A percentile compares a stretch with the other conserved stretches of the same genome.
Conservation (phyloP, 2,329 filamentous ascomycete species). For the Aspergillus amoenus region DNA sequence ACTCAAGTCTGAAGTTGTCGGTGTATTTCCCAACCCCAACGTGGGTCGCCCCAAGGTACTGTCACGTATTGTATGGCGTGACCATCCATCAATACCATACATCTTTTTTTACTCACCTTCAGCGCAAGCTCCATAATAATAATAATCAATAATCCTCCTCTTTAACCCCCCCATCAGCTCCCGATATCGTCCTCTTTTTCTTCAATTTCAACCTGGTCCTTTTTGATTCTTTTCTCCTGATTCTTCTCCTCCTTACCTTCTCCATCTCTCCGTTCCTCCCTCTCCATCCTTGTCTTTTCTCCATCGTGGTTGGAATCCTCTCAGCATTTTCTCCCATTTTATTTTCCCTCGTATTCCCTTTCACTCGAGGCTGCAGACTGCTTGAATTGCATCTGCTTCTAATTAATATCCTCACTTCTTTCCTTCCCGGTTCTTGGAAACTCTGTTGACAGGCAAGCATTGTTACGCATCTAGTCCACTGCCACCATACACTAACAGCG, state of each 20-base stretch:
- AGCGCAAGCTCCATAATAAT: conserved; percentile 7
- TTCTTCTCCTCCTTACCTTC: conserved; percentile 12
- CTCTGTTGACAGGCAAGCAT: conserved; percentile 24
- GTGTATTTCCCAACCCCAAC: conserved; percentile 9
- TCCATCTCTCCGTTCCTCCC: conserved; percentile 15
- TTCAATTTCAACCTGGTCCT: conserved; percentile 13
- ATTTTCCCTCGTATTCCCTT: conserved; percentile 19
- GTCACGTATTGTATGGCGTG: conserved; percentile 12
- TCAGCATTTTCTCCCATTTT: conserved; percentile 23
- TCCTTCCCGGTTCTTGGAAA: conserved; percentile 14
- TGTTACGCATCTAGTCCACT: background rate
- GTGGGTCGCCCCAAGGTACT: conserved; percentile 4
- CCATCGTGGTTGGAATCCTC: conserved; percentile 11
- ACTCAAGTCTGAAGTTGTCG: background rate
- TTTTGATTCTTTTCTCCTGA: conserved; percentile 13
- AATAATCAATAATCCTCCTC: conserved; percentile 11
- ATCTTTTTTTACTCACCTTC: conserved; percentile 11
- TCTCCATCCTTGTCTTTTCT: conserved; percentile 15
- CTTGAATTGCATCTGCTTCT: background rate
- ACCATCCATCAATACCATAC: conserved; percentile 11
- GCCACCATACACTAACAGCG: conserved; percentile 9
- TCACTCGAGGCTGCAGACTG: conserved; percentile 12
- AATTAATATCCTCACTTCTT: conserved; percentile 15
- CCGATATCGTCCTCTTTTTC: conserved; percentile 19
- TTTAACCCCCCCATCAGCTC: conserved; percentile 15